Evolutionary conservation across 805 yeast species (phyloP), one percentile per base, ranked within the genome.

Genomic region (Debaryomyces tyrocola): DNA sequence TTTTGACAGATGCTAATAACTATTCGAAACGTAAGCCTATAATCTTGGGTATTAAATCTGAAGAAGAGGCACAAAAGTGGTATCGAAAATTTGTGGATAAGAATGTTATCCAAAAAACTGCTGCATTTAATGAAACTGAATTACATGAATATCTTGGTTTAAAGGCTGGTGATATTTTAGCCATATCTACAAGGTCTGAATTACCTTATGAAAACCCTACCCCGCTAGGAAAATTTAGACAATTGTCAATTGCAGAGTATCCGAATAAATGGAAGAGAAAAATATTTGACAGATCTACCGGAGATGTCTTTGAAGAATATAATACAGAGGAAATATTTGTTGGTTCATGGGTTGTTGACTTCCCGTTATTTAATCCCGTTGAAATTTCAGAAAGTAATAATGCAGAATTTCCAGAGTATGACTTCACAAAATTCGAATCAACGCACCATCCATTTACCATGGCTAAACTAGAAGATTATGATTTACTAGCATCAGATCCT

Each of bases 371-470:
- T 65, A 85, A 84, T 48, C 99, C 99, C 0, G 59, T 67, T 4
- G 91, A 85, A 51, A 40, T 55, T 0, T 40, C 50, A 1, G 56
- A 53, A 3, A 53, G 40, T 2, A 27, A 45, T 2, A 51, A 42
- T 1, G 56, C 47, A 6, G 74, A 64, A 2, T 89, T 80, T 55
- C 97, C 97, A 2, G 52, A 41, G 1, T 92, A 90, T 60, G 78
- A 81, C 56, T 61, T 51, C 33, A 44, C 55, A 1, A 55, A 61
- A 8, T 75, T 74, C 41, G 82, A 77, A 34, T 80, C 98, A 0
- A 91, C 97, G 0, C 99, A 94, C 61, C 99, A 94, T 62, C 99
- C 99, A 4, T 94, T 94, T 69, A 94, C 99, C 0, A 94, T 94
- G 98, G 87, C 85, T 1, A 77, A 83, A 33, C 59, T 81, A 0